Base-by-base conservation (phyloP, 148 eudicot genomes). In the Silene conica region DNA sequence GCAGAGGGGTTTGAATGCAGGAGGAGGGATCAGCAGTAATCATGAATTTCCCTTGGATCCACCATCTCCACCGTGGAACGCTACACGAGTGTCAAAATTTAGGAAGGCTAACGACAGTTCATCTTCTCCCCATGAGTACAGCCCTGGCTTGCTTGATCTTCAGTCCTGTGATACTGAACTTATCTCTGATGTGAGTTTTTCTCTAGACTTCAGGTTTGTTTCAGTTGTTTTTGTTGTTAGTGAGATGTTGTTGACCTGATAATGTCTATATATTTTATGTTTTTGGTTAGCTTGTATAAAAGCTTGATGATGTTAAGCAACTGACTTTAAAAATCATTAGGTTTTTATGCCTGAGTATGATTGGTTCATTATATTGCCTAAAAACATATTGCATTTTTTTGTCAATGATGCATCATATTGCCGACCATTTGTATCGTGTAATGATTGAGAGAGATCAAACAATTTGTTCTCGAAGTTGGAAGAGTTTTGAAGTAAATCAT, bases 91-190 rank as follows among this genome's bases (percentile, higher is more conserved):
- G 8, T 79, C 83, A 2, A 82, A 84, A 81, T 73, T 84, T 60
- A 69, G 85, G 50, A 80, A 71, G 57, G 79, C 48, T 23, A 81
- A 81, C 3, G 82, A 67, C 18, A 85, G 82, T 11, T 67, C 60
- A 4, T 59, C 75, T 75, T 81, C 82, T 20, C 83, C 84, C 1
- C 73, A 34, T 72, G 96, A 82, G 15, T 70, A 66, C 75, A 88
- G 89, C 81, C 90, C 96, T 8, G 92, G 96, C 15, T 83, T 88
- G 73, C 85, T 90, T 69, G 96, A 90, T 82, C 79, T 88, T 68
- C 83, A 85, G 79, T 78, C 96, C 6, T 67, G 85, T 25, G 92
- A 90, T 75, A 86, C 90, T 5, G 88, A 87, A 79, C 86, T 88
- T 15, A 64, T 90, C 77, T 71, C 96, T 26, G 96, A 88, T 90